These are phyloP conservation scores for Colletotrichum brevisporum DNA, from an alignment of 2,329 filamentous ascomycete species.

Conservation along the genomic window DNA sequence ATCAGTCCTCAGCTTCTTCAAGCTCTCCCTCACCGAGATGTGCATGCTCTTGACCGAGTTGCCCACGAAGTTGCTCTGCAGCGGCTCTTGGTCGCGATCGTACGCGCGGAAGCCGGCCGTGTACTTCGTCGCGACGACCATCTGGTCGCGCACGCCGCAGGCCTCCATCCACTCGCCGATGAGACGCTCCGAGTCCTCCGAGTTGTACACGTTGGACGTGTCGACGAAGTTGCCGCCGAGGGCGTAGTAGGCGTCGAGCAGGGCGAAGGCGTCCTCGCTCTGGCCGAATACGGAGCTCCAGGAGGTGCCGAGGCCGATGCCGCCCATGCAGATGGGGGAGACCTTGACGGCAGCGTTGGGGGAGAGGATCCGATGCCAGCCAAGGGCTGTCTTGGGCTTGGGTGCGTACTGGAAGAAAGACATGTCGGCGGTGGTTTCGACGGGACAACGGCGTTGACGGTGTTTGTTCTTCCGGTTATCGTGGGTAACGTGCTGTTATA, in stretches of 20 bases:
- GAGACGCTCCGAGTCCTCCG: constrained; percentile 69
- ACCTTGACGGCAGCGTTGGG: constrained; percentile 43
- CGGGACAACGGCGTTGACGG: neutral
- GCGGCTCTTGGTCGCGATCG: constrained; percentile 53
- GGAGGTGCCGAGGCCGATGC: constrained; percentile 44
- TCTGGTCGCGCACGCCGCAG: constrained; percentile 63
- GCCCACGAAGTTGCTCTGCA: constrained; percentile 57
- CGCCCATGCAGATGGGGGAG: constrained; percentile 45
- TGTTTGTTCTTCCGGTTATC: neutral
- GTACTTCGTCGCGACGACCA: constrained; percentile 71
- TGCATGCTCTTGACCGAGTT: constrained; percentile 58
- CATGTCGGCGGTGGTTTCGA: neutral
- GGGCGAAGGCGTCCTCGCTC: constrained; percentile 62
- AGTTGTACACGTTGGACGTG: constrained; percentile 70
- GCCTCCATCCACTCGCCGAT: constrained; percentile 70
- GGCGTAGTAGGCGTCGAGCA: constrained; percentile 70
- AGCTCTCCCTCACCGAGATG: constrained; percentile 56
- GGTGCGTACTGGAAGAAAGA: constrained; percentile 29
- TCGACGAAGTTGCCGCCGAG: constrained; percentile 78
- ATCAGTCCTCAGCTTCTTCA: constrained; percentile 59
- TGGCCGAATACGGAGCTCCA: constrained; percentile 42
- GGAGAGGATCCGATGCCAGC: constrained; percentile 44
- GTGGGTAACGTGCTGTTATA: neutral
- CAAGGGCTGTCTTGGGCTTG: constrained; percentile 41
- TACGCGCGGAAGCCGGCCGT: constrained; percentile 60